phyloP scores from a whole-genome alignment of 1,284 basidiomycete genomes.

The Trichosporon ovoides region DNA sequence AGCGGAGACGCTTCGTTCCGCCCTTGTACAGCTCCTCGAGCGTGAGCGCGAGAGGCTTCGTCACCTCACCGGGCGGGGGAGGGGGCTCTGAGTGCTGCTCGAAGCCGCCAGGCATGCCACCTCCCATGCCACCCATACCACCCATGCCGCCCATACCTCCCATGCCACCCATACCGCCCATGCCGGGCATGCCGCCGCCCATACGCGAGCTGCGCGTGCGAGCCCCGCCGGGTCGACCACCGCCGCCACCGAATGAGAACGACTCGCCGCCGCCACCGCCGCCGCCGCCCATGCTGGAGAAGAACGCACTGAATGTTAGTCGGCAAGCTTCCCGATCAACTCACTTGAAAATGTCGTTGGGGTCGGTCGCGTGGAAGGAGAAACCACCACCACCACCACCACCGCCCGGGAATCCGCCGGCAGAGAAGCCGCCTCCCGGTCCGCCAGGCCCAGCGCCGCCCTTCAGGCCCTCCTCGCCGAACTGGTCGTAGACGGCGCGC shows the following conservation, averaged over 20 bases:
- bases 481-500: slow-evolving; percentile 86
- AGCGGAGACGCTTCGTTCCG: slow-evolving; percentile 80
- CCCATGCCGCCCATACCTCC: slow-evolving; percentile 52
- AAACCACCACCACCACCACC: slow-evolving; percentile 47
- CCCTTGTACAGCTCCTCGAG: slow-evolving; percentile 90
- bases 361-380: slow-evolving; percentile 72
- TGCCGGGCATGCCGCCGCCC: slow-evolving; percentile 28
- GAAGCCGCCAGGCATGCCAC: slow-evolving; percentile 55
- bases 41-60: slow-evolving; percentile 76
- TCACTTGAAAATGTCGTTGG: slow-evolving; percentile 85
- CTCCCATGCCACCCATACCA: slow-evolving; percentile 48
- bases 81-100: slow-evolving; percentile 42
- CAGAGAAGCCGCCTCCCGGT: slow-evolving; percentile 49
- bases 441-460: slow-evolving; percentile 48
- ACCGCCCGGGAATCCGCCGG: slow-evolving; percentile 52
- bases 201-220: slow-evolving; percentile 28
- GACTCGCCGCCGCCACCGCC: slow-evolving; percentile 40
- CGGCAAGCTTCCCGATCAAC: slow-evolving; percentile 47
- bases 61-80: slow-evolving; percentile 59
- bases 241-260: slow-evolving; percentile 30
- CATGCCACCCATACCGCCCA: slow-evolving; percentile 50
- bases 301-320: slow-evolving; percentile 59
- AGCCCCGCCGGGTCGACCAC: slow-evolving; percentile 23
- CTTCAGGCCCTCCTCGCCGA: slow-evolving; percentile 94
- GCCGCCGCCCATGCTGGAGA: slow-evolving; percentile 48